These are phyloP conservation scores for Vitis vinifera DNA, from an alignment of 164 flowering plant species.

Conservation along the genomic window DNA sequence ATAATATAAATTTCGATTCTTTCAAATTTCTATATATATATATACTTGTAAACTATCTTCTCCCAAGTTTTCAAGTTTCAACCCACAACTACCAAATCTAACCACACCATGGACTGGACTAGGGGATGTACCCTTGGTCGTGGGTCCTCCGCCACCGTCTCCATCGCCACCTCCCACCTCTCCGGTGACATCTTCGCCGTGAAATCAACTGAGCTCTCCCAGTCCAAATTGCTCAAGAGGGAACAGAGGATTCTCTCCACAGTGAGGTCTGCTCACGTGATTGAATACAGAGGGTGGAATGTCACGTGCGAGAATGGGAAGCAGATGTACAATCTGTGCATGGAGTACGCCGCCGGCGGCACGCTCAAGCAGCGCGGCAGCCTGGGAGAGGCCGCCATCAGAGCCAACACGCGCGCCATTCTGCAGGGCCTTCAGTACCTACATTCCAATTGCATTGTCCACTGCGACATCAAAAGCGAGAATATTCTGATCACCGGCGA, in stretches of 20 bases:
- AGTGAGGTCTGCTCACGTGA: slow-evolving; percentile 36
- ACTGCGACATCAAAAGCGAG: slow-evolving; percentile 74
- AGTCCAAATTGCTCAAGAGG: slow-evolving; percentile 40
- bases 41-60: not conserved
- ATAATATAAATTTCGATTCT: too few species aligned
- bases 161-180: slow-evolving; percentile 5
- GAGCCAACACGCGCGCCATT: slow-evolving; percentile 29
- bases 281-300: slow-evolving; percentile 50
- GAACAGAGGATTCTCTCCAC: slow-evolving; percentile 52
- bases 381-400: slow-evolving; percentile 37
- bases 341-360: slow-evolving; percentile 69
- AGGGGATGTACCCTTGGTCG: slow-evolving; percentile 45
- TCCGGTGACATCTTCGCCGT: slow-evolving; percentile 60
- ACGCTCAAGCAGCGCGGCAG: slow-evolving; percentile 41
- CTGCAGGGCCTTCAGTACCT: slow-evolving; percentile 53
- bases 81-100: not conserved
- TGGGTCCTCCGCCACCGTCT: slow-evolving; percentile 57
- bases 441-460: slow-evolving; percentile 57
- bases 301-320: slow-evolving; percentile 38
- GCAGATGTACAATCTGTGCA: slow-evolving; percentile 49
- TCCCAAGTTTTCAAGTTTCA: not conserved
- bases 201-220: slow-evolving; percentile 52
- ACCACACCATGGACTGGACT: slow-evolving; percentile 51
- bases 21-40: not conserved
- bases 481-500: slow-evolving; percentile 51